These are phyloP conservation scores for Porogramme epimiltina DNA, from an alignment of 1,284 basidiomycete species.

Conservation along the genomic window DNA sequence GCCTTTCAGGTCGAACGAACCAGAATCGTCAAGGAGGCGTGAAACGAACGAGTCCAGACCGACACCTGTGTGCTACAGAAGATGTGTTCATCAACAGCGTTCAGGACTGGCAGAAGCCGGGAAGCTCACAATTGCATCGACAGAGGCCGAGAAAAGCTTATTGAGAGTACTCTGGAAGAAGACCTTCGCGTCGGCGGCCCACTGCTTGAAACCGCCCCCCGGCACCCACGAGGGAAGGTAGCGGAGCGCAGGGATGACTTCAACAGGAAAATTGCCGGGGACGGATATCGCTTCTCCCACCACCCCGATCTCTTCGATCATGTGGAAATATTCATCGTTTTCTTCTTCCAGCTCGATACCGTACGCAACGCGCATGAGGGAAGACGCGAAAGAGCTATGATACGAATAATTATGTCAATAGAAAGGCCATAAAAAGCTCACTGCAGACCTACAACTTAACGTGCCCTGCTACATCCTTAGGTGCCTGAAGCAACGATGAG, in stretches of 20 bases:
- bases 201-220: background rate
- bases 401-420: background rate
- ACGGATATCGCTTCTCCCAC: background rate
- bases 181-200: background rate
- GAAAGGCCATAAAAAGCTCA: background rate
- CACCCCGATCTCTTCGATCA: conserved; percentile 1
- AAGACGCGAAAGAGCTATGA: conserved; percentile 12
- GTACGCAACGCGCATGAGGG: conserved; percentile 8
- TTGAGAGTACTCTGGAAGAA: background rate
- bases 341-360: conserved; percentile 3
- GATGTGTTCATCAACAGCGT: background rate
- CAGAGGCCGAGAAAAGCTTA: background rate
- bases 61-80: background rate
- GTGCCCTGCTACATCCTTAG: background rate
- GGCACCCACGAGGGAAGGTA: background rate
- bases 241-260: background rate
- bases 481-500: background rate
- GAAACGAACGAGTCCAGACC: background rate
- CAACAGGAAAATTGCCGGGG: conserved; percentile 6
- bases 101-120: background rate
- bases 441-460: conserved; percentile 1
- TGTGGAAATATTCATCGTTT: conserved; percentile 3
- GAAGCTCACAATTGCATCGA: background rate
- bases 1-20: background rate
- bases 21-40: background rate